Evolutionary conservation across 305 asterid species (phyloP).

Genomic region (Fraxinus sp.): DNA sequence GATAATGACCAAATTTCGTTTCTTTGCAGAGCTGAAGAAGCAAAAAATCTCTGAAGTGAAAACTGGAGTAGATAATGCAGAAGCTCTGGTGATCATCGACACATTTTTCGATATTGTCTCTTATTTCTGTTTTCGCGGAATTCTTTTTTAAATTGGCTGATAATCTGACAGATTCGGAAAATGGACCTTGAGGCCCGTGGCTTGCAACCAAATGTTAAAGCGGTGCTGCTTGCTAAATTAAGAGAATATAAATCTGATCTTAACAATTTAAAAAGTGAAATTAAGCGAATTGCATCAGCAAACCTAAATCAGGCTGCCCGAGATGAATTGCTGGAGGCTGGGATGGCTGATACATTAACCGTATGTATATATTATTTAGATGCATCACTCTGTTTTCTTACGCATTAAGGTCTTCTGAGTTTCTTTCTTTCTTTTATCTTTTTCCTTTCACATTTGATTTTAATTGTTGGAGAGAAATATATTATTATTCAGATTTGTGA

Average conservation of each 20-base stretch:
- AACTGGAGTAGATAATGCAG: conserved; percentile 72
- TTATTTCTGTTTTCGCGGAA: background rate
- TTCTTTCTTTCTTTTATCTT: background rate
- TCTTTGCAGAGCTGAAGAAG: conserved; percentile 68
- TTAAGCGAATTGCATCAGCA: conserved; percentile 54
- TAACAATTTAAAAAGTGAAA: conserved; percentile 65
- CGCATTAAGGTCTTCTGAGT: background rate
- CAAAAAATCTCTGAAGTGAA: conserved; percentile 63
- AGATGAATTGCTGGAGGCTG: conserved; percentile 80
- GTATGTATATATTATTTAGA: conserved; percentile 34
- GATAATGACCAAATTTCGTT: background rate
- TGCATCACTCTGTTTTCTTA: background rate
- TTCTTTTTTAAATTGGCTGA: conserved; percentile 19
- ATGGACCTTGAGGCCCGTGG: conserved; percentile 88
- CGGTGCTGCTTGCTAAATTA: conserved; percentile 75
- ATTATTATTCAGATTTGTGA: background rate
- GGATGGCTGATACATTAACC: conserved; percentile 69
- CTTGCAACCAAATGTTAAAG: conserved; percentile 76
- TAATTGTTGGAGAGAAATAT: background rate
- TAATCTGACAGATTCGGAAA: conserved; percentile 57
- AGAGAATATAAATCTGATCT: conserved; percentile 83
- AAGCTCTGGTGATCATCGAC: conserved; percentile 52
- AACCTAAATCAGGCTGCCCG: conserved; percentile 71
- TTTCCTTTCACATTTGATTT: background rate
- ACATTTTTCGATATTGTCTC: background rate